Evolutionary conservation across 768 basidiomycete genomes (phyloP), one percentile per base, ranked within the genome.

Genomic region (Panellus pusillus): DNA sequence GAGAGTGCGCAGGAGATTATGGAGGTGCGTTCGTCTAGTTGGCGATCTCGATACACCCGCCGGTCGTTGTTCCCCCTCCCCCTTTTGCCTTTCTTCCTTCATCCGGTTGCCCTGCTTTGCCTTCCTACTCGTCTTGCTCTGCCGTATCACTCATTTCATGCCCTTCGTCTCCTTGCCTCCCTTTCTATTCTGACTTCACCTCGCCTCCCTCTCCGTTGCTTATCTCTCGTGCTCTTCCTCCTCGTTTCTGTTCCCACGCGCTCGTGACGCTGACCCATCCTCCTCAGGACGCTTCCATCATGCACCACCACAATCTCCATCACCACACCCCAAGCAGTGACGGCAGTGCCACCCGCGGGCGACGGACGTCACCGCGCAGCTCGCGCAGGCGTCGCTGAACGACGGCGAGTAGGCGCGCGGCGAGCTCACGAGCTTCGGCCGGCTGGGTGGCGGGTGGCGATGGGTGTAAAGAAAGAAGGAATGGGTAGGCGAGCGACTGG

Each of bases 1-100:
- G 92, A 94, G 68, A 91, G 89, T 4, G 92, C 87, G 65, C 81
- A 82, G 68, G 84, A 70, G 56, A 50, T 64, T n/a, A 65, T 69
- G 65, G 68, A 71, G 66, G 68, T 68, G 27, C 47, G 31, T 32
- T 13, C 13, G 31, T 32, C 7, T 32, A 13, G 31, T 7, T 32
- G n/a, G n/a, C n/a, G n/a, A n/a, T n/a, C n/a, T n/a, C n/a, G n/a
- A n/a, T n/a, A n/a, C n/a, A n/a, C n/a, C n/a, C n/a, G n/a, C n/a
- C n/a, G n/a, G n/a, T n/a, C n/a, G n/a, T n/a, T n/a, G n/a, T n/a
- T n/a, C n/a, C n/a, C n/a, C n/a, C n/a, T n/a, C n/a, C n/a, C n/a
- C n/a, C n/a, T n/a, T n/a, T n/a, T n/a, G n/a, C n/a, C n/a, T n/a
- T n/a, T n/a, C n/a, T n/a, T n/a, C n/a, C n/a, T n/a, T n/a, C n/a